These are phyloP conservation scores for Cryptococcus depauperatus DNA, from an alignment of 1,284 basidiomycete genomes.

Conservation along the genomic window DNA sequence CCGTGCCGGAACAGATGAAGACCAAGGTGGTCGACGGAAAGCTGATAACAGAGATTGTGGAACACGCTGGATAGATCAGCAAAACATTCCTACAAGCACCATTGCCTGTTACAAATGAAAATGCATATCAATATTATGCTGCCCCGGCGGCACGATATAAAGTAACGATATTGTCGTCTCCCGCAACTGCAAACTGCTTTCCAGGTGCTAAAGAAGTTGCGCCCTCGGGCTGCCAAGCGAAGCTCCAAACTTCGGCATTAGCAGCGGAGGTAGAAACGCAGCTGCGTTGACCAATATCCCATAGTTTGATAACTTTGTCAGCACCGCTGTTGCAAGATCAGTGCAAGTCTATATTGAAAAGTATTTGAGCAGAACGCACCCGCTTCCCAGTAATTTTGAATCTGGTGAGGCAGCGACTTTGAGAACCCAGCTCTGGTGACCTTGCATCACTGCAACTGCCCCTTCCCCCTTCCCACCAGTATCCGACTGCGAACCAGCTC, in stretches of 20 bases:
- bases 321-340: slow-evolving; percentile 43
- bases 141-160: slow-evolving; percentile 50
- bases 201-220: slow-evolving; percentile 49
- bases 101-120: neutral
- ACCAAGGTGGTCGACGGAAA: slow-evolving; percentile 75
- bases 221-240: slow-evolving; percentile 66
- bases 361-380: slow-evolving; percentile 50
- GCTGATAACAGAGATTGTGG: slow-evolving; percentile 77
- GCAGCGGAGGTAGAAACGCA: slow-evolving; percentile 70
- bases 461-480: slow-evolving; percentile 53
- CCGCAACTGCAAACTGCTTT: slow-evolving; percentile 65
- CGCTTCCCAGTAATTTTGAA: slow-evolving; percentile 63
- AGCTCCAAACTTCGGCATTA: slow-evolving; percentile 73
- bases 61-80: slow-evolving; percentile 61
- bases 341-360: neutral
- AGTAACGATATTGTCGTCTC: slow-evolving; percentile 66
- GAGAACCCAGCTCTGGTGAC: slow-evolving; percentile 80
- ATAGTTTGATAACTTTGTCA: slow-evolving; percentile 75
- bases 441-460: slow-evolving; percentile 69
- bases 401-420: slow-evolving; percentile 71
- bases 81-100: neutral
- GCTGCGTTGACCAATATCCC: slow-evolving; percentile 70
- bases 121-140: slow-evolving; percentile 7
- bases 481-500: slow-evolving; percentile 31
- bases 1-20: slow-evolving; percentile 94